Evolutionary conservation across 768 basidiomycete species (phyloP), one percentile per base, ranked within the genome.

Genomic region (Terana coerulea): DNA sequence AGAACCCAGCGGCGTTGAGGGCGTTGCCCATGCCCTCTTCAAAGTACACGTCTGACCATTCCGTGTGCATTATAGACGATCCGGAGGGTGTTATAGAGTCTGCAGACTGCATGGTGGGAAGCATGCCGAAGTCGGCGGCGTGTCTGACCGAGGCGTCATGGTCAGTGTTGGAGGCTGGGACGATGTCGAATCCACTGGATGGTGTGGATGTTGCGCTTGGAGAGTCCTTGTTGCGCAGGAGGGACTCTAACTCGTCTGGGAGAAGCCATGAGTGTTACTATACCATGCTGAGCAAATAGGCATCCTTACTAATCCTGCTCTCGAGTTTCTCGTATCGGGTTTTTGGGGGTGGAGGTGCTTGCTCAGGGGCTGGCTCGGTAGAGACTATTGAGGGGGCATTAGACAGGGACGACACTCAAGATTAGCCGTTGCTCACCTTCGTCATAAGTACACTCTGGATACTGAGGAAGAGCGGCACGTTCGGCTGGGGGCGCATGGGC

Each of bases 371-470:
- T 26, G 64, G 64, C 7, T 59, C 41, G 54, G 77, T 75, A 34
- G 69, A 65, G 34, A 74, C 78, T 81, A 52, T n/a, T n/a, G 19
- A 49, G n/a, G 17, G 5, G 12, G 7, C 53, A 43, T 25, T 31
- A 49, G 28, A 28, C 12, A 33, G 42, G 34, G 44, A 28, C 36
- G 17, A 34, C 10, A 10, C 10, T 17, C 45, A 37, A 21, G 37
- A 35, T 17, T 26, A 14, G 29, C 14, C 28, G 44, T 22, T 42
- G 11, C 71, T 45, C 61, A 83, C 84, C 70, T 57, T 89, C 88
- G 57, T 89, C 88, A 54, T 80, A 89, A 15, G 86, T 88, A 61
- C 88, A 89, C 50, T 86, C 83, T 10, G 83, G 85, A 41, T 69
- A 71, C 1, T 75, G 62, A 0, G 85, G 82, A 42, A 85, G 60